These are phyloP conservation scores for Musa troglodytarum DNA, from an alignment of 176 grass and related monocot species.

Conservation along the genomic window DNA sequence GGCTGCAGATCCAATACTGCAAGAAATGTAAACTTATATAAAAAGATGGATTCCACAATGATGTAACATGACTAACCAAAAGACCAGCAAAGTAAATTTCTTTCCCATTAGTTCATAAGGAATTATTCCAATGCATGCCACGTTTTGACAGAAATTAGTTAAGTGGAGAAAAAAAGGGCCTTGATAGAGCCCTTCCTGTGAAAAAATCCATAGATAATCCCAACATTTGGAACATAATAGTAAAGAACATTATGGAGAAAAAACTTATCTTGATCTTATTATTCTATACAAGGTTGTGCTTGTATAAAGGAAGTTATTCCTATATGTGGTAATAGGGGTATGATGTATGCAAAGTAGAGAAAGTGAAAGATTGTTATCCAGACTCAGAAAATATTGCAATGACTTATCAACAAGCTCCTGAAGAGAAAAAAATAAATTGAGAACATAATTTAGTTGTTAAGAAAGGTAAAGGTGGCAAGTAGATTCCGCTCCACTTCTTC, in stretches of 20 bases:
- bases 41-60: no score
- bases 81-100: background rate
- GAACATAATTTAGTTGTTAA: background rate
- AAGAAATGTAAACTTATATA: constrained; percentile 21
- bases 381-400: constrained; percentile 74
- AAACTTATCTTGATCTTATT: no score
- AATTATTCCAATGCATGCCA: background rate
- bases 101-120: background rate
- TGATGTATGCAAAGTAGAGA: constrained; percentile 59
- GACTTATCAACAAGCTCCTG: constrained; percentile 87
- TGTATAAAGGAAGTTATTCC: background rate
- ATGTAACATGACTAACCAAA: no score
- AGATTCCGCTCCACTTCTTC: background rate
- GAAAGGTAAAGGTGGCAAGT: background rate
- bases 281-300: background rate
- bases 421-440: constrained; percentile 29
- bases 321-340: background rate
- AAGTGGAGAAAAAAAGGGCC: background rate
- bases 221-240: no score
- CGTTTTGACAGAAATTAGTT: background rate
- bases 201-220: background rate
- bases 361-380: constrained; percentile 53
- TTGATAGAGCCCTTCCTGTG: background rate
- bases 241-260: no score
- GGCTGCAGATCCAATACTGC: constrained; percentile 72